Evolutionary conservation across 164 flowering plant genomes (phyloP), one percentile per base, ranked within the genome.

Genomic region (Kalanchoe fedtschenkoi): DNA sequence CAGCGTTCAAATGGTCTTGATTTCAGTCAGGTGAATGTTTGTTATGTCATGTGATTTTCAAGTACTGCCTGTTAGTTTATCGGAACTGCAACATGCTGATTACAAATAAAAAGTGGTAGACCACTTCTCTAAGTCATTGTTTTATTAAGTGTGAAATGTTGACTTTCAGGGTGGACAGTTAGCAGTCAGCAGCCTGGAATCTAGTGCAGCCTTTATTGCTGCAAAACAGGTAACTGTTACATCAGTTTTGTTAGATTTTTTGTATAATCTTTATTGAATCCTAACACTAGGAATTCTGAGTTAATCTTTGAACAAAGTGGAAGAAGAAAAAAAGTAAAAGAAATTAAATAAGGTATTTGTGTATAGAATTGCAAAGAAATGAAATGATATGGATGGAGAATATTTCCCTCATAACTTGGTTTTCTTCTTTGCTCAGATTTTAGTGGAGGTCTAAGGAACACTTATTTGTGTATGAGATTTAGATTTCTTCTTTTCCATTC

Each of bases 131-230:
- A 51, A 51, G 17, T 26, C 15, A n/a, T n/a, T n/a, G 21, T 51
- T 24, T 9, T 51, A 51, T 29, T 9, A 22, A 37, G 54, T 55
- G 44, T 65, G 34, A 62, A 44, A 69, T 42, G 43, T 65, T 69
- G 35, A 17, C 34, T 63, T 75, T 56, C 76, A 88, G 97, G 93
- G 91, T 71, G 97, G 91, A 68, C 88, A 83, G 42, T 69, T 91
- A 53, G 97, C 91, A 47, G 84, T 89, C 46, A 68, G 79, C 41
- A 83, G 80, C 68, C 68, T 91, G 61, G 93, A 88, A 70, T 76
- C 91, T 6, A 72, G 86, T 70, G 80, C 75, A 39, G 96, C 91
- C 55, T 71, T 88, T 70, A 80, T 88, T 62, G 89, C 85, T 41
- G 97, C 96, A 67, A 78, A 75, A 73, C 69, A 81, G 88, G 95